Percentiles rank a stretch among this genome's conserved stretches.
Evolutionary conservation across 2,329 filamentous ascomycete species (phyloP).

Genomic region (Arachnomyces sp.): DNA sequence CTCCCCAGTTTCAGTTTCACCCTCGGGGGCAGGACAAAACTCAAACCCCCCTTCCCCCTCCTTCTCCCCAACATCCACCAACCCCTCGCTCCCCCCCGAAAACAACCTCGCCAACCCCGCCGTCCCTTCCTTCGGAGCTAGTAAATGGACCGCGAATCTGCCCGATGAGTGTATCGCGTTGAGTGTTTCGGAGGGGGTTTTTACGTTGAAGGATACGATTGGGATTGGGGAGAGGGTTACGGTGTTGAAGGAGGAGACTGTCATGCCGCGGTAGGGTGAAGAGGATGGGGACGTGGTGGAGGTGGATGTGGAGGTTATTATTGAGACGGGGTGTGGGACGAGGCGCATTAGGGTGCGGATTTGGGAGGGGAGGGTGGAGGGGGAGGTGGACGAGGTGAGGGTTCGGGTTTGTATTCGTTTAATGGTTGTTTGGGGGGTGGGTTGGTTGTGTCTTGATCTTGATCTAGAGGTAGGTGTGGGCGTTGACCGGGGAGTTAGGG

Average conservation of each 20-base stretch:
- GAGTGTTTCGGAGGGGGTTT: conserved; percentile 47
- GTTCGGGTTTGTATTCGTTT: neutral
- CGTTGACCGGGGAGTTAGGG: conserved; percentile 5
- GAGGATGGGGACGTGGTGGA: conserved; percentile 23
- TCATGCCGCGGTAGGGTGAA: conserved; percentile 41
- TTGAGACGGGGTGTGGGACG: conserved; percentile 49
- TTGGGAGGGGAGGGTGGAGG: conserved; percentile 23
- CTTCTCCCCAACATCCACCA: conserved; percentile 4
- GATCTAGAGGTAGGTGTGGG: conserved; percentile 10
- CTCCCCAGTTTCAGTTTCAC: neutral
- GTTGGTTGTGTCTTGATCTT: neutral
- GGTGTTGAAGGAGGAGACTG: conserved; percentile 54
- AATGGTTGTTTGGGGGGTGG: neutral
- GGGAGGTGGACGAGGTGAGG: conserved; percentile 3
- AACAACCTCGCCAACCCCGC: conserved; percentile 33
- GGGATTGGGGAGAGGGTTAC: conserved; percentile 48
- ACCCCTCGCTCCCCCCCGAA: conserved; percentile 32
- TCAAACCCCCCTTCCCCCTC: conserved; percentile 20
- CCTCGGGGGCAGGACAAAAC: neutral
- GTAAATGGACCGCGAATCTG: conserved; percentile 45
- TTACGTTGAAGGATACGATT: conserved; percentile 55
- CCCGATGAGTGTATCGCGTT: conserved; percentile 41
- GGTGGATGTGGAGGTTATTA: conserved; percentile 42
- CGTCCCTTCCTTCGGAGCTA: conserved; percentile 27
- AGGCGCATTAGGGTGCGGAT: conserved; percentile 44